These are phyloP conservation scores for Termitomyces sp. DNA, from an alignment of 768 basidiomycete genomes.

Conservation along the genomic window DNA sequence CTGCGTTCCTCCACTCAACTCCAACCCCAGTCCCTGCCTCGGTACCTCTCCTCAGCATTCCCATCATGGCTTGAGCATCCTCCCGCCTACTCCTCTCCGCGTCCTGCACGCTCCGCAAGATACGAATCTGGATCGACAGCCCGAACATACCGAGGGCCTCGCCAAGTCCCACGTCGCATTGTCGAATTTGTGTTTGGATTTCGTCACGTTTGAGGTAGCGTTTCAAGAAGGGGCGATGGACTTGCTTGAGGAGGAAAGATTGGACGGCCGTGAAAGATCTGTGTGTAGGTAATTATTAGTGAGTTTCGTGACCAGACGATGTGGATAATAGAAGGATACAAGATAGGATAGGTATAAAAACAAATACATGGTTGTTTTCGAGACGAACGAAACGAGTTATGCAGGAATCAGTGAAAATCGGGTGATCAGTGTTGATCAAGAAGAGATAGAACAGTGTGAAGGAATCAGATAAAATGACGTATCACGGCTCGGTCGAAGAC, in stretches of 20 bases:
- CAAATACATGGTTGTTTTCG: too few relatives aligned
- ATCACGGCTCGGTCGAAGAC: too few relatives aligned
- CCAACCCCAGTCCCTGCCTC: conserved; percentile 1
- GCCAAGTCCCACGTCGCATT: conserved; percentile 49
- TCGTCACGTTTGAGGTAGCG: conserved; percentile 76
- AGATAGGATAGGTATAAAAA: too few relatives aligned
- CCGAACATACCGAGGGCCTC: conserved; percentile 61
- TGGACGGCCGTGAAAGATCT: conserved; percentile 43
- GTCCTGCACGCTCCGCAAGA: conserved; percentile 41
- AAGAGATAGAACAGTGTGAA: too few relatives aligned
- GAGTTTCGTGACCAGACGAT: too few relatives aligned
- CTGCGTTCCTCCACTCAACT: not conserved
- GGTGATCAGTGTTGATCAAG: too few relatives aligned
- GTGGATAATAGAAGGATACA: too few relatives aligned
- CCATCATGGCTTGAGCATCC: conserved; percentile 29
- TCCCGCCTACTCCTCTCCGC: conserved; percentile 27
- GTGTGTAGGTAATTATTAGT: not conserved
- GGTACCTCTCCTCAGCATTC: conserved; percentile 17
- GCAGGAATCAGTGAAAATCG: too few relatives aligned
- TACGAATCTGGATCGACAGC: conserved; percentile 55
- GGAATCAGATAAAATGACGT: too few relatives aligned
- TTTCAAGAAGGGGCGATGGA: conserved; percentile 69
- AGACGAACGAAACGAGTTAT: too few relatives aligned
- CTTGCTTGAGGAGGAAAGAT: conserved; percentile 54
- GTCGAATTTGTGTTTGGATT: conserved; percentile 48